Evolutionary conservation across 1,284 basidiomycete species (phyloP).

Genomic region (Rhizoctonia solani): DNA sequence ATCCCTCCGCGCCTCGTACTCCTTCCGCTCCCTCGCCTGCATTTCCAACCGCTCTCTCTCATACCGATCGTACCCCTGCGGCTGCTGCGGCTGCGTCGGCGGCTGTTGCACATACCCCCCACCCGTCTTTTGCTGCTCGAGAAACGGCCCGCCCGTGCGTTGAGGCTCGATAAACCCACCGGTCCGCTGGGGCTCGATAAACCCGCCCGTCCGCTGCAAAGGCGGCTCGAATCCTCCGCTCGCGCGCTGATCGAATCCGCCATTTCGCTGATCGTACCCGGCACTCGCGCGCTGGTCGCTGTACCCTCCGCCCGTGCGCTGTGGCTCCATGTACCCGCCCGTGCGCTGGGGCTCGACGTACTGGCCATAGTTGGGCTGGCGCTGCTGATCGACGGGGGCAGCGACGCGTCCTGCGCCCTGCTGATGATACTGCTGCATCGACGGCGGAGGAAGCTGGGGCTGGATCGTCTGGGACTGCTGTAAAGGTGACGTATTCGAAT

Average conservation of each 20-base stretch:
- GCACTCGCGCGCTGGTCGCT: too few relatives aligned
- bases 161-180: neutral
- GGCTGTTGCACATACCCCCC: neutral
- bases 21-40: conserved; percentile 1
- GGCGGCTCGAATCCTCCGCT: neutral
- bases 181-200: neutral
- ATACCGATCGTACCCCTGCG: neutral
- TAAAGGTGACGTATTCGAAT: conserved; percentile 2
- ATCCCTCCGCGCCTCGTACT: neutral
- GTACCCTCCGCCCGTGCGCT: neutral
- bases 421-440: conserved; percentile 27
- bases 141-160: neutral
- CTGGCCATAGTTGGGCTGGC: neutral
- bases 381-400: neutral
- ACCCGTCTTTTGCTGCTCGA: neutral
- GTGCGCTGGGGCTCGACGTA: conserved; percentile 18
- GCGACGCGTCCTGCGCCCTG: too few relatives aligned
- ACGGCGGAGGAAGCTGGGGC: conserved; percentile 8
- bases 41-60: neutral
- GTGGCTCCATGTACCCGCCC: conserved; percentile 12
- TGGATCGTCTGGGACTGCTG: conserved; percentile 15
- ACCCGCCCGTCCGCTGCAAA: neutral
- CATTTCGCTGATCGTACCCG: too few relatives aligned
- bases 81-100: too few relatives aligned
- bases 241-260: neutral